Evolutionary conservation across 1,284 basidiomycete species (phyloP).

Genomic region (Inonotus obliquus): DNA sequence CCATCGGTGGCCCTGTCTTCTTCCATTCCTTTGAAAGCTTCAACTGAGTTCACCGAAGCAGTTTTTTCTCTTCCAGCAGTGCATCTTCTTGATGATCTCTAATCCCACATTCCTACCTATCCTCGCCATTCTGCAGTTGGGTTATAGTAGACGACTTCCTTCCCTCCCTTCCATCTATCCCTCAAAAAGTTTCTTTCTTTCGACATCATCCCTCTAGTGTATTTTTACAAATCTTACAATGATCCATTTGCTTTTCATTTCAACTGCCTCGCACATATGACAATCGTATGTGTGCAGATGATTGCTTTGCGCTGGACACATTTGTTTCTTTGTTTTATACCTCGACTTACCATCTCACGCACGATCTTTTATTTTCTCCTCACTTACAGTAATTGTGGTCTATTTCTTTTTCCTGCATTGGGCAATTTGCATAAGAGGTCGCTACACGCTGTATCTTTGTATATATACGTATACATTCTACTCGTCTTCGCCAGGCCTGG

Average conservation of each 20-base stretch:
- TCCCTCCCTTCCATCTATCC: too few species aligned
- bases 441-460: neutral
- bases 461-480: neutral
- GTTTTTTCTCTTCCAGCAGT: too few species aligned
- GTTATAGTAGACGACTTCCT: neutral
- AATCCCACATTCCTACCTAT: too few species aligned
- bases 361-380: neutral
- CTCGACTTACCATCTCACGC: neutral
- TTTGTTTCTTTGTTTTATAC: neutral
- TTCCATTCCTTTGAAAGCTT: too few species aligned
- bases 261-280: neutral
- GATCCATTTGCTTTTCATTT: neutral
- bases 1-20: too few species aligned
- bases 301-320: neutral
- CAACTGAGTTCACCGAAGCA: too few species aligned
- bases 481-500: too few species aligned
- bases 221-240: constrained; percentile 2
- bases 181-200: too few species aligned
- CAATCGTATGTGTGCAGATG: neutral
- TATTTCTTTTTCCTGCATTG: neutral
- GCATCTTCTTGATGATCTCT: too few species aligned
- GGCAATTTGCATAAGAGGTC: neutral
- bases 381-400: neutral
- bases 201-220: neutral
- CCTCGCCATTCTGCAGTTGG: neutral